phyloP scores from a whole-genome alignment of 352 stramenopile species.

The Saprolegnia parasitica region DNA sequence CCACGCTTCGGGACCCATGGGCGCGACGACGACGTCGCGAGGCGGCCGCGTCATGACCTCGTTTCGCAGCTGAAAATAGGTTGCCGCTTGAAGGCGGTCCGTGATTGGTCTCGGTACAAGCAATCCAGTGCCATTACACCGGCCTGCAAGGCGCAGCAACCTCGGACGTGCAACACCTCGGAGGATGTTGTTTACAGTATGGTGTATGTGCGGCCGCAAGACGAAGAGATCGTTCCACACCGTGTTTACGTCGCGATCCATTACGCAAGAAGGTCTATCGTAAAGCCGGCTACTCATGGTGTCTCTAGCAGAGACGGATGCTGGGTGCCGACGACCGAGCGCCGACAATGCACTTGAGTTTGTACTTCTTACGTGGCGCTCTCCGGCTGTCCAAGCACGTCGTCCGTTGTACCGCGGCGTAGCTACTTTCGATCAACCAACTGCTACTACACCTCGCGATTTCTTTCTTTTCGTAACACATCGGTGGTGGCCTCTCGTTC shows the following conservation, averaged over 20 bases:
- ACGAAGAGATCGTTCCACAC: background rate
- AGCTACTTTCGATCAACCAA: background rate
- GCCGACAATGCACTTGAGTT: background rate
- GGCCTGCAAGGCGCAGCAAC: too few species aligned
- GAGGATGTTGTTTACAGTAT: too few species aligned
- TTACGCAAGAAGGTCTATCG: background rate
- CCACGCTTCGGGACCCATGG: background rate
- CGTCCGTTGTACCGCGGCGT: too few species aligned
- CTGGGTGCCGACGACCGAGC: background rate
- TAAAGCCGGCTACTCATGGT: conserved; percentile 9
- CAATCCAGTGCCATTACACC: background rate
- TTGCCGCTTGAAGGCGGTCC: too few species aligned
- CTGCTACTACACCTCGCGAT: background rate
- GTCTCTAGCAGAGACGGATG: conserved; percentile 6
- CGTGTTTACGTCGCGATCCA: background rate
- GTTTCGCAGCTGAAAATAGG: background rate
- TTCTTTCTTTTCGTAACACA: background rate
- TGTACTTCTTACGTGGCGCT: background rate
- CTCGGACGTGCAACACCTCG: too few species aligned
- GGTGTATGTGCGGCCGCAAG: background rate
- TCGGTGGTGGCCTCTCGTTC: background rate
- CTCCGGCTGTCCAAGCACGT: too few species aligned
- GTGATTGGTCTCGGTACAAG: background rate
- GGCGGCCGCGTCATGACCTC: background rate
- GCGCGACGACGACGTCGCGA: background rate